A percentile compares a stretch with the other conserved stretches of the same genome.
Evolutionary conservation across 805 yeast species (phyloP).

Genomic region (Kregervanrija pseudodelftensis): DNA sequence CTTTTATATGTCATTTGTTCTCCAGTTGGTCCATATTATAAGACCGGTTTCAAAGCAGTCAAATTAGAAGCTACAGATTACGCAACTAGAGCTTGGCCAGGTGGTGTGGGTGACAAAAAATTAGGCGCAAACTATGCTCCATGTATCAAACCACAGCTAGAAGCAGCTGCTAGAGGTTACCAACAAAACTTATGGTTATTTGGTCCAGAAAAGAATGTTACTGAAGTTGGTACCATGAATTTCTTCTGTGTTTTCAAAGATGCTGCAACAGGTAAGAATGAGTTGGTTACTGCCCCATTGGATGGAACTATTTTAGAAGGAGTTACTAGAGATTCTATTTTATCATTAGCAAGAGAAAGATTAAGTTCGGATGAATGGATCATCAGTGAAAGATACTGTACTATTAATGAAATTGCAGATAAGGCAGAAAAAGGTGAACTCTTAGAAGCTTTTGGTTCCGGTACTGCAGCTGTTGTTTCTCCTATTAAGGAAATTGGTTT

Average conservation of each 20-base stretch:
- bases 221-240: conserved; percentile 98
- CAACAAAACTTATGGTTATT: conserved; percentile 96
- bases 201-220: conserved; percentile 78
- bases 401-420: conserved; percentile 74
- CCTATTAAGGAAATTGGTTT: conserved; percentile 87
- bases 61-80: conserved; percentile 89
- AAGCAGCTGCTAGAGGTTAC: conserved; percentile 87
- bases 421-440: conserved; percentile 74
- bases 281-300: conserved; percentile 90
- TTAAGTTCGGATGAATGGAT: conserved; percentile 75
- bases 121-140: conserved; percentile 98
- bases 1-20: conserved; percentile 81
- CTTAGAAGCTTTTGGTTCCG: conserved; percentile 93
- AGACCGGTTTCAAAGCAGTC: conserved; percentile 94
- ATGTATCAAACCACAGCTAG: conserved; percentile 80
- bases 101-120: conserved; percentile 94
- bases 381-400: conserved; percentile 73
- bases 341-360: conserved; percentile 68
- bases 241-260: conserved; percentile 81
- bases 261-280: conserved; percentile 72
- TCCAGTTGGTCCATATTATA: conserved; percentile 95
- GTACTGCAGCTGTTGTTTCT: conserved; percentile 95
- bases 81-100: conserved; percentile 99
- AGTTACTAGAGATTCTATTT: conserved; percentile 87
- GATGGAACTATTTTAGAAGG: conserved; percentile 98